phyloP scores from a whole-genome alignment of 495 filamentous ascomycete genomes.

The Venustampulla echinocandica region DNA sequence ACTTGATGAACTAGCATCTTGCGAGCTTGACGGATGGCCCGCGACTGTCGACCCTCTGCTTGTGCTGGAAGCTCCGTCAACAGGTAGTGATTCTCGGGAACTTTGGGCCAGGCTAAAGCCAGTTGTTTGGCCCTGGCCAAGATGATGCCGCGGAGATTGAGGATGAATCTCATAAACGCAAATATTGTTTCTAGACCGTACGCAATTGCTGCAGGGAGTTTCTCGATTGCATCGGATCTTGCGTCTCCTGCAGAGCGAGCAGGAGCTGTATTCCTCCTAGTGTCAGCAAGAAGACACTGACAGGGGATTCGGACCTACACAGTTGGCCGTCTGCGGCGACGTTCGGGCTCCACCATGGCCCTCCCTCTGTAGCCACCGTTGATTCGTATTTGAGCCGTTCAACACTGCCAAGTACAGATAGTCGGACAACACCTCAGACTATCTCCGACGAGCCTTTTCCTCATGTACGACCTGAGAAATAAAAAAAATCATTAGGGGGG shows the following conservation, averaged over 20 bases:
- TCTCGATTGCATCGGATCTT: conserved; percentile 25
- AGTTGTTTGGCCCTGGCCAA: too few relatives aligned
- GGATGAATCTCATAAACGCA: conserved; percentile 34
- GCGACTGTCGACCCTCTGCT: conserved; percentile 4
- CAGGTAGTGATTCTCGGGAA: background rate
- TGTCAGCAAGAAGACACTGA: background rate
- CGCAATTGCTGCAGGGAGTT: conserved; percentile 42
- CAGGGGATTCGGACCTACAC: conserved; percentile 28
- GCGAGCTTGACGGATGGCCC: conserved; percentile 13
- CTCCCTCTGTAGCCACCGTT: too few relatives aligned
- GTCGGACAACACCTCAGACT: too few relatives aligned
- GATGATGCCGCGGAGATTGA: conserved; percentile 14
- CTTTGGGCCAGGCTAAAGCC: background rate
- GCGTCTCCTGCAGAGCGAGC: conserved; percentile 13
- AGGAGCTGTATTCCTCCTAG: conserved; percentile 9
- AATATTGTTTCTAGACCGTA: conserved; percentile 31
- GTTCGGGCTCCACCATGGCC: conserved; percentile 31
- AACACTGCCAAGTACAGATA: too few relatives aligned
- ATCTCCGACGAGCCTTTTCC: too few relatives aligned
- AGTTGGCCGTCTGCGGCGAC: conserved; percentile 38
- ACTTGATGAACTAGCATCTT: conserved; percentile 18
- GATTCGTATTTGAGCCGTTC: too few relatives aligned
- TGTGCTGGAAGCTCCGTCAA: background rate
- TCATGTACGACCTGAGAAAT: too few relatives aligned
- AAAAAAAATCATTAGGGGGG: too few relatives aligned